Conservation (phyloP, 768 basidiomycete species). For the Psilocybe sp. region DNA sequence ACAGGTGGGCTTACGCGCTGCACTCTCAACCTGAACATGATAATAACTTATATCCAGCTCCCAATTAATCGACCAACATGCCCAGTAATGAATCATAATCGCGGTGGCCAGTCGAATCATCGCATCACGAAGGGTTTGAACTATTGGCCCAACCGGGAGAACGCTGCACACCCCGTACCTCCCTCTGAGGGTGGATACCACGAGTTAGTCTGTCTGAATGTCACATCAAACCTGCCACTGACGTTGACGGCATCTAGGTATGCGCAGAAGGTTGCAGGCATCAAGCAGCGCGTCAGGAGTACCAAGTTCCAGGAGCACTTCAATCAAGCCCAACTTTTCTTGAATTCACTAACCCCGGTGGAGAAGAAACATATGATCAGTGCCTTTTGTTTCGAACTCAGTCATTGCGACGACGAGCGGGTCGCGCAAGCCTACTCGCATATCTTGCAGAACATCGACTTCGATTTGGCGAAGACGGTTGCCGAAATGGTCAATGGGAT, state of each 20-base stretch:
- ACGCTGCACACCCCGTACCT: constrained; percentile 44
- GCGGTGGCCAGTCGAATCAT: constrained; percentile 58
- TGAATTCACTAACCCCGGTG: constrained; percentile 67
- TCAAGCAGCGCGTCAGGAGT: constrained; percentile 59
- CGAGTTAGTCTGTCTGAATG: too few relatives aligned
- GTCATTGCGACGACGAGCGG: constrained; percentile 73
- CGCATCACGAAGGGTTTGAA: constrained; percentile 65
- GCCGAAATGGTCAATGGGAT: constrained; percentile 65
- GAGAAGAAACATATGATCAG: constrained; percentile 72
- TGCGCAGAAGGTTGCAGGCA: constrained; percentile 46
- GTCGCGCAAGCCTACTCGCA: constrained; percentile 70
- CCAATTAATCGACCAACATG: constrained; percentile 84
- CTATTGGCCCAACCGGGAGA: constrained; percentile 81
- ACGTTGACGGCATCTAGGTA: too few relatives aligned
- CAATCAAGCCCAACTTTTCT: constrained; percentile 76
- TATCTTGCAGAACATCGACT: constrained; percentile 69
- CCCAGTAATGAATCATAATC: constrained; percentile 67
- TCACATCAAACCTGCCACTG: too few relatives aligned
- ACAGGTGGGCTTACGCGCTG: constrained; percentile 36
- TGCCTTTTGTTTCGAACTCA: constrained; percentile 81
- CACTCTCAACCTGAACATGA: background rate
- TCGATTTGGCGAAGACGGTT: constrained; percentile 69
- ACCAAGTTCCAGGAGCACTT: constrained; percentile 78
- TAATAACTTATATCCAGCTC: constrained; percentile 36
- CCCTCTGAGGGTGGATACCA: constrained; percentile 52